Conservation (phyloP, 192 early-diverging fungal genomes). For the Rhizophagus clarus region DNA sequence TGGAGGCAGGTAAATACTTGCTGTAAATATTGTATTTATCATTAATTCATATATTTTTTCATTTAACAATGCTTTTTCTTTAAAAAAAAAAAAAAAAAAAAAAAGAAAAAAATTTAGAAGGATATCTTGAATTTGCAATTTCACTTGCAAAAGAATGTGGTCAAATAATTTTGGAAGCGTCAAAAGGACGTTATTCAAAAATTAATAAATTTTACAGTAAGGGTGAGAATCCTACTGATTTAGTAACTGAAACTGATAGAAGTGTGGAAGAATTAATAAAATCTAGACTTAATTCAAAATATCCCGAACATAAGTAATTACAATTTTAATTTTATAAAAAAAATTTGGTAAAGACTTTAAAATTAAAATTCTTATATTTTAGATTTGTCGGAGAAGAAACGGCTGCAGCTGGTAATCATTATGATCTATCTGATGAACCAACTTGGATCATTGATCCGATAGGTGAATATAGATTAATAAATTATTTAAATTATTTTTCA, state of each 20-base stretch:
- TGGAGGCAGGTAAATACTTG: too few species aligned
- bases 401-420: slow-evolving; percentile 57
- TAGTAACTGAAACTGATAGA: slow-evolving; percentile 87
- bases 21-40: too few species aligned
- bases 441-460: slow-evolving; percentile 94
- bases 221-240: slow-evolving; percentile 67
- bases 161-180: slow-evolving; percentile 57
- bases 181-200: slow-evolving; percentile 49
- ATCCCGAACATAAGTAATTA: slow-evolving; percentile 69
- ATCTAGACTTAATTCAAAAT: slow-evolving; percentile 55
- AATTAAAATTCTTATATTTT: not conserved
- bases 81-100: too few species aligned
- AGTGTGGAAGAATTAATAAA: slow-evolving; percentile 69
- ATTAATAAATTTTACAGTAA: slow-evolving; percentile 52
- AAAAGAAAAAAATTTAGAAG: slow-evolving; percentile 30
- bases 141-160: slow-evolving; percentile 60
- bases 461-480: slow-evolving; percentile 37
- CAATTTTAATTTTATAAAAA: not conserved
- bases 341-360: not conserved
- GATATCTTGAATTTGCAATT: slow-evolving; percentile 52
- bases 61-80: too few species aligned
- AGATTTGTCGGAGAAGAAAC: slow-evolving; percentile 91
- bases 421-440: slow-evolving; percentile 65
- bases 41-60: not conserved
- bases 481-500: not conserved